phyloP scores from a whole-genome alignment of 441 rosid species.

The Dalechampia spathulata region DNA sequence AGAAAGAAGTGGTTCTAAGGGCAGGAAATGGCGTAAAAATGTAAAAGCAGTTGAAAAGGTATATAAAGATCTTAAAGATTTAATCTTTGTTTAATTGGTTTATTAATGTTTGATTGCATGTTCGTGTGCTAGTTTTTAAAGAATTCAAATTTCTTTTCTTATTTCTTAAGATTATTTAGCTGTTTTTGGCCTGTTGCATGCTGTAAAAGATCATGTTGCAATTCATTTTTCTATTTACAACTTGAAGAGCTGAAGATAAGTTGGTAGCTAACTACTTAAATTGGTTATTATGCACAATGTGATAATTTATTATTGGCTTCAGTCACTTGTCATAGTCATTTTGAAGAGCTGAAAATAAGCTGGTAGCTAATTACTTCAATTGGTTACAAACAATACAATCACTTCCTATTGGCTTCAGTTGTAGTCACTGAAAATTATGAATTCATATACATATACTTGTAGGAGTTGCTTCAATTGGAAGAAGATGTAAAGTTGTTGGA shows the following conservation, averaged over 20 bases:
- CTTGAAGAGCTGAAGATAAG: neutral
- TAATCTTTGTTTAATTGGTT: neutral
- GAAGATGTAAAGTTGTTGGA: constrained; percentile 96
- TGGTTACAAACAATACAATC: neutral
- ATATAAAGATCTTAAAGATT: constrained; percentile 4
- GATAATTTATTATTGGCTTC: neutral
- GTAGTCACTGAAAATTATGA: constrained; percentile 9
- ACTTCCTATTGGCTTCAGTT: neutral
- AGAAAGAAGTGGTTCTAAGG: constrained; percentile 91
- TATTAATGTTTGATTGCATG: constrained; percentile 7
- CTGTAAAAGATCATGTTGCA: neutral
- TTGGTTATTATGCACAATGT: neutral
- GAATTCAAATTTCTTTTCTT: neutral
- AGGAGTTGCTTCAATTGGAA: constrained; percentile 92
- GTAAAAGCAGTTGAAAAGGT: constrained; percentile 95
- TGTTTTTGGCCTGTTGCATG: neutral
- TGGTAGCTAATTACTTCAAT: neutral
- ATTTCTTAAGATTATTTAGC: neutral
- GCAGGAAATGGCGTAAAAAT: constrained; percentile 95
- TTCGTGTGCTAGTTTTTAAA: neutral
- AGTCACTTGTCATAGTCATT: neutral
- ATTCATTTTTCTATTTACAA: neutral
- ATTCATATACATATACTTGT: constrained; percentile 26
- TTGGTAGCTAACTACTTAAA: neutral
- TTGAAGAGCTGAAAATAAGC: neutral